phyloP scores from a whole-genome alignment of 352 stramenopile species.

The Globisporangium ultimum region DNA sequence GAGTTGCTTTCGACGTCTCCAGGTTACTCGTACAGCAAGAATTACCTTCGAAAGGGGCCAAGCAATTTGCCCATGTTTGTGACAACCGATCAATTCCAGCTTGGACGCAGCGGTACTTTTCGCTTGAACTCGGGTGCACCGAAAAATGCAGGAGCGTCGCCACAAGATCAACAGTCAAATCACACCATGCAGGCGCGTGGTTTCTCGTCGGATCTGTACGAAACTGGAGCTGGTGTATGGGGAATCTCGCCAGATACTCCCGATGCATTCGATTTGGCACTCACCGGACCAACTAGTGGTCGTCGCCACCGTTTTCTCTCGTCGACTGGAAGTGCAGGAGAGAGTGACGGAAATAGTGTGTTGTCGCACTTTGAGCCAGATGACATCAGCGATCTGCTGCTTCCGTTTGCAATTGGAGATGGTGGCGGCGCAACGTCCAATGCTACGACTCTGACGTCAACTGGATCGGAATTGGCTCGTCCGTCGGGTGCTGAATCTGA shows the following conservation, averaged over 20 bases:
- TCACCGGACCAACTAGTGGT: conserved; percentile 26
- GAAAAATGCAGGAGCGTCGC: conserved; percentile 15
- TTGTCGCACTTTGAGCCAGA: conserved; percentile 17
- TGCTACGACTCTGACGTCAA: conserved; percentile 45
- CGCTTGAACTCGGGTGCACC: conserved; percentile 2
- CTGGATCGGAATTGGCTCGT: conserved; percentile 21
- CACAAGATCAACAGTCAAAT: conserved; percentile 4
- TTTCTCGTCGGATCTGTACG: conserved; percentile 67
- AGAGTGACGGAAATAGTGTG: conserved; percentile 15
- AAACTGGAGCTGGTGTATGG: conserved; percentile 53
- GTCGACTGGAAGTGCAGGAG: conserved; percentile 19
- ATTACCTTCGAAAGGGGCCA: conserved; percentile 41
- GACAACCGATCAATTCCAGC: conserved; percentile 50
- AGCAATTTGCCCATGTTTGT: conserved; percentile 51
- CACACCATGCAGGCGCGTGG: conserved; percentile 25
- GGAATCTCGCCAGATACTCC: conserved; percentile 64
- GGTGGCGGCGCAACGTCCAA: conserved; percentile 27
- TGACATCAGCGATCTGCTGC: conserved; percentile 36
- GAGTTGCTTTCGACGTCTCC: conserved; percentile 72
- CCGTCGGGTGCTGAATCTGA: conserved; percentile 12
- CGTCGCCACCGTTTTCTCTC: conserved; percentile 45
- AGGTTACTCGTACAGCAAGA: conserved; percentile 72
- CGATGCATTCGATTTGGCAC: conserved; percentile 56
- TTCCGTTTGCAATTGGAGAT: conserved; percentile 70
- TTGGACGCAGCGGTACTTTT: conserved; percentile 15